These are phyloP conservation scores for Kodamaea alishanica DNA, from an alignment of 1,139 yeast species.

Conservation along the genomic window DNA sequence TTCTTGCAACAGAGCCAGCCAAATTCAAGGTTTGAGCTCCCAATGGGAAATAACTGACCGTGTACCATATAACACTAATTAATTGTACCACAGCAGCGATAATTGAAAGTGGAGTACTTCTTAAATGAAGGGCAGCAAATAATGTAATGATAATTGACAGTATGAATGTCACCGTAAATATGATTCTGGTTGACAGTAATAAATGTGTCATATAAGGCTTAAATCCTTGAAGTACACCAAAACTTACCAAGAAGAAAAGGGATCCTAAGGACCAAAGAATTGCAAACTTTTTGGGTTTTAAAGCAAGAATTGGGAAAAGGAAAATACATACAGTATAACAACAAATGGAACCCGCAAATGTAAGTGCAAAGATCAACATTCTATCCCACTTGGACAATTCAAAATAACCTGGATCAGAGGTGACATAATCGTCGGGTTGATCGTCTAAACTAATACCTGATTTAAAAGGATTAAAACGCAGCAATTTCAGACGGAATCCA, in stretches of 20 bases:
- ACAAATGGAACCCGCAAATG: constrained; percentile 51
- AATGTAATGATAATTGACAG: constrained; percentile 51
- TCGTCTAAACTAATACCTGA: constrained; percentile 29
- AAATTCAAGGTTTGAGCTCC: constrained; percentile 54
- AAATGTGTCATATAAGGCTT: constrained; percentile 47
- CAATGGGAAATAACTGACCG: constrained; percentile 61
- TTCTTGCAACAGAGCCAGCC: constrained; percentile 52
- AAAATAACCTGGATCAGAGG: constrained; percentile 44
- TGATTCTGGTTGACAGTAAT: constrained; percentile 46
- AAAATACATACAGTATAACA: constrained; percentile 55
- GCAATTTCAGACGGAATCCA: constrained; percentile 25
- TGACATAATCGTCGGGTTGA: constrained; percentile 34
- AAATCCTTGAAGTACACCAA: constrained; percentile 56
- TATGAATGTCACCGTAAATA: constrained; percentile 48
- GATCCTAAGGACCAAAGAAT: constrained; percentile 61
- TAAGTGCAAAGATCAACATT: constrained; percentile 51
- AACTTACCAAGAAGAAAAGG: constrained; percentile 52
- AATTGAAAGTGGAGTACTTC: constrained; percentile 47
- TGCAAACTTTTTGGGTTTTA: constrained; percentile 59
- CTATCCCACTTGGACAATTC: constrained; percentile 59
- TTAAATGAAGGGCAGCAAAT: constrained; percentile 43
- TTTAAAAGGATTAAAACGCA: constrained; percentile 39
- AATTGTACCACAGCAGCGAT: constrained; percentile 51
- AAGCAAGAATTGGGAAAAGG: constrained; percentile 52
- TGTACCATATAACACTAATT: constrained; percentile 51